Conservation (phyloP, 257 asterid species). For the Solanum chiquidenum region DNA sequence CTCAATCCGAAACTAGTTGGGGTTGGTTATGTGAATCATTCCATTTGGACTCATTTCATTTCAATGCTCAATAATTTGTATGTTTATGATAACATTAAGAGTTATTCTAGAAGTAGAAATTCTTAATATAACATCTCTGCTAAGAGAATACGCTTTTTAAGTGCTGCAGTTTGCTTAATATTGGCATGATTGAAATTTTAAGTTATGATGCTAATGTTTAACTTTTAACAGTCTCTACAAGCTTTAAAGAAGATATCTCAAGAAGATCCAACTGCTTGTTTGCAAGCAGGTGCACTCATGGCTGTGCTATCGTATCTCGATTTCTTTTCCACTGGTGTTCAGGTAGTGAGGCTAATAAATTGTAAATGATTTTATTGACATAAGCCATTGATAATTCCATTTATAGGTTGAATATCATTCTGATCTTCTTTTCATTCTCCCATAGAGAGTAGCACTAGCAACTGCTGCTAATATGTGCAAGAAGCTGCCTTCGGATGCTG, state of each 20-base stretch:
- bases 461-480: conserved; percentile 99
- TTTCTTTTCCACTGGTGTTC: conserved; percentile 97
- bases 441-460: conserved; percentile 82
- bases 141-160: neutral
- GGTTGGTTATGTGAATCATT: neutral
- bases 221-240: conserved; percentile 73
- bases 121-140: neutral
- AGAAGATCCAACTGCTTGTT: conserved; percentile 96
- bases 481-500: conserved; percentile 92
- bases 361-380: neutral
- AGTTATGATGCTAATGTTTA: neutral
- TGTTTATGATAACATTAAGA: neutral
- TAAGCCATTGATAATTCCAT: neutral
- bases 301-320: conserved; percentile 98
- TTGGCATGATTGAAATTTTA: neutral
- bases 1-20: neutral
- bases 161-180: neutral
- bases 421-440: neutral
- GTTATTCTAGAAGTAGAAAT: neutral
- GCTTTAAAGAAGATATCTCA: conserved; percentile 95
- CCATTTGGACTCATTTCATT: neutral
- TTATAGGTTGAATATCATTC: neutral
- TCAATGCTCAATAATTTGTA: neutral
- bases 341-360: conserved; percentile 35
- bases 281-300: conserved; percentile 97